Percentiles rank a stretch among this genome's conserved stretches.
Conservation (phyloP, 228 moss, liverwort and hornwort genomes). For the Sphagnum magellanicum region DNA sequence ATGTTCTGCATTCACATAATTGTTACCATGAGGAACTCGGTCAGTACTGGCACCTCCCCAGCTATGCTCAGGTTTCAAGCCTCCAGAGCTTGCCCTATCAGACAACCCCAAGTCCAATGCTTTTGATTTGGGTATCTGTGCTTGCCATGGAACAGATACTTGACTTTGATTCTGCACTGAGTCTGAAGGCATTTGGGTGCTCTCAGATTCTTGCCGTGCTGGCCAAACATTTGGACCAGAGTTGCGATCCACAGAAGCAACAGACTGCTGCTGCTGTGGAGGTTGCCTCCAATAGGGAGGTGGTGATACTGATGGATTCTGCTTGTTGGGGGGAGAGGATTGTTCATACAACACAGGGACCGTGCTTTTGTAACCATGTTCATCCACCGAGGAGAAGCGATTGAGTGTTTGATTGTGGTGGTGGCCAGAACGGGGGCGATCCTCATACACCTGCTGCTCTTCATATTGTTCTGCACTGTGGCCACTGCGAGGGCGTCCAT, state of each 20-base stretch:
- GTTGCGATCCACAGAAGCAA: slow-evolving; percentile 26
- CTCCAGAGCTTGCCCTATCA: slow-evolving; percentile 63
- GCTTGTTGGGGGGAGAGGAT: slow-evolving; percentile 34
- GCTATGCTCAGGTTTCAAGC: slow-evolving; percentile 65
- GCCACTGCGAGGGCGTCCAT: slow-evolving; percentile 85
- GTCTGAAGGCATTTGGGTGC: slow-evolving; percentile 25
- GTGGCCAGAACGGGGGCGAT: slow-evolving; percentile 55
- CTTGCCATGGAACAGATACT: slow-evolving; percentile 61
- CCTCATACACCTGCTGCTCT: slow-evolving; percentile 74
- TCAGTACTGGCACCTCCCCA: slow-evolving; percentile 12
- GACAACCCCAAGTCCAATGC: slow-evolving; percentile 40
- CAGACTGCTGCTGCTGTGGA: slow-evolving; percentile 35
- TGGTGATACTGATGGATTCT: slow-evolving; percentile 63
- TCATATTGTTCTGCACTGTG: slow-evolving; percentile 78
- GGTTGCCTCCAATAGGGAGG: slow-evolving; percentile 84
- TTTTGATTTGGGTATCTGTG: slow-evolving; percentile 24
- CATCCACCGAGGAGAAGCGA: slow-evolving; percentile 74
- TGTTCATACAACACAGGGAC: slow-evolving; percentile 21
- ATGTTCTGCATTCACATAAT: no score
- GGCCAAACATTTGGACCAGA: slow-evolving; percentile 83
- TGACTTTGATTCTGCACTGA: slow-evolving; percentile 23
- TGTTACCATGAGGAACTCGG: background rate
- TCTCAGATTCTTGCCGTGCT: slow-evolving; percentile 58
- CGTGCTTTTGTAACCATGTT: slow-evolving; percentile 32
- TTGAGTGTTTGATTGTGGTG: slow-evolving; percentile 60